Evolutionary conservation across 495 filamentous ascomycete species (phyloP), one percentile per base, ranked within the genome.

Genomic region (Cairneyella variabilis): DNA sequence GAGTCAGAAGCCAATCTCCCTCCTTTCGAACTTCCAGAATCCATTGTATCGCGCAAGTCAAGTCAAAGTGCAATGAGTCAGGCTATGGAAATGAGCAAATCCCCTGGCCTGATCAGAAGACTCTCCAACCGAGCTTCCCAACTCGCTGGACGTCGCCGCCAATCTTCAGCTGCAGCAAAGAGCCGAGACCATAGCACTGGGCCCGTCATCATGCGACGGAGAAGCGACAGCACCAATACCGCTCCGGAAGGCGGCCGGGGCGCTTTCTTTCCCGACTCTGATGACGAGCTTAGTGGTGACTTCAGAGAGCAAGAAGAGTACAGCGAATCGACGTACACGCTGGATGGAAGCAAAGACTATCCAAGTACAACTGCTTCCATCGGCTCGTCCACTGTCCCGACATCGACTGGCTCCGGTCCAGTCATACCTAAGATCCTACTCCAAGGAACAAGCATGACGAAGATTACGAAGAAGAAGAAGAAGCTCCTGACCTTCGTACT

Each of bases 111-210:
- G 38, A 64, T 64, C 14, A 42, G 62, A 41, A 54, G 62, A 40
- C 28, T 64, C 5, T 64, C 62, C 7, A 61, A 64, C 21, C 45
- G 58, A 41, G 62, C 62, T 6, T 36, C 56, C 3, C 20, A 62
- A 34, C 57, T 64, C 20, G 58, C 61, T 9, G 59, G 56, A 14
- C 55, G 62, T 0, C 79, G 91, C 48, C 82, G 86, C 44, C 78
- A 82, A 47, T 93, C 90, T 5, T 85, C 86, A 0, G 83, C 83
- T 5, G 76, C 86, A 32, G 76, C 83, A 18, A 83, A 83, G 51
- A 88, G 82, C 62, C 82, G 89, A 22, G 90, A 96, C 61, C 84
- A 84, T 27, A 96, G 91, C 65, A 85, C 85, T 21, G 93, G 93
- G 0, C 93, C 93, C 2, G 85, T 92, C 22, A 84, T 95, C 26